A percentile compares a stretch with the other conserved stretches of the same genome.
phyloP scores from a whole-genome alignment of 1,139 yeast species.

The Tardiomyces blankii region DNA sequence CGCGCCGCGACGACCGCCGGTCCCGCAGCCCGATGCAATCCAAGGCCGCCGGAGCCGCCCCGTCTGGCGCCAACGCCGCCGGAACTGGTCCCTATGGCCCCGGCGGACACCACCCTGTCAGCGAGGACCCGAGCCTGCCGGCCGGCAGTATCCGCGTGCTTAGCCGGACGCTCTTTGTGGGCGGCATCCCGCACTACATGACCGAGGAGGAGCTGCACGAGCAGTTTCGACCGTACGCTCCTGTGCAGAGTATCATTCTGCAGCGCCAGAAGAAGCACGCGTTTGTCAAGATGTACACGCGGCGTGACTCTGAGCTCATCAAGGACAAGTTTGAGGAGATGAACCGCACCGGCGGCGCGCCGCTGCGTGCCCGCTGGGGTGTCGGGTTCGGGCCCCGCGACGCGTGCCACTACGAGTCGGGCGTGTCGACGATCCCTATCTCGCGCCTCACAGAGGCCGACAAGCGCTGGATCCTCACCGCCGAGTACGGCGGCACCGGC shows the following conservation, averaged over 20 bases:
- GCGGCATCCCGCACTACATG: slow-evolving; percentile 84
- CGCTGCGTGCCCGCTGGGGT: slow-evolving; percentile 88
- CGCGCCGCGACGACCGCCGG: slow-evolving; percentile 24
- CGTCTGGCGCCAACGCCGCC: slow-evolving; percentile 44
- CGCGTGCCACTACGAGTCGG: slow-evolving; percentile 90
- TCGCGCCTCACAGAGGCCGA: slow-evolving; percentile 90
- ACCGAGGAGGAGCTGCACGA: slow-evolving; percentile 56
- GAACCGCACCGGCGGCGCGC: slow-evolving; percentile 39
- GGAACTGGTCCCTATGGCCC: slow-evolving; percentile 52
- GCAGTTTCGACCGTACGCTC: slow-evolving; percentile 74
- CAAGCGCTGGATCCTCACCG: slow-evolving; percentile 74
- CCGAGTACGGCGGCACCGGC: slow-evolving; percentile 97
- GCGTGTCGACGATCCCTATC: slow-evolving; percentile 78
- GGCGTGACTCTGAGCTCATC: slow-evolving; percentile 84
- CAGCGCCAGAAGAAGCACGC: slow-evolving; percentile 91
- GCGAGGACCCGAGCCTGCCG: slow-evolving; percentile 62
- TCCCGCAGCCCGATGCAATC: slow-evolving; percentile 12
- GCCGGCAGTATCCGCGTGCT: slow-evolving; percentile 72
- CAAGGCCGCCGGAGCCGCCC: slow-evolving; percentile 32
- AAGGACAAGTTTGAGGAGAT: slow-evolving; percentile 36
- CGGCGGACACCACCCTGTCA: slow-evolving; percentile 59
- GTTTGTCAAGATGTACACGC: slow-evolving; percentile 90
- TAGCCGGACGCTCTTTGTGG: slow-evolving; percentile 85
- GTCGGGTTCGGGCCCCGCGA: slow-evolving; percentile 99
- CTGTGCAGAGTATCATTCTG: slow-evolving; percentile 81